Conservation (phyloP, 2,329 filamentous ascomycete species). For the Raffaelea ambrosiae region DNA sequence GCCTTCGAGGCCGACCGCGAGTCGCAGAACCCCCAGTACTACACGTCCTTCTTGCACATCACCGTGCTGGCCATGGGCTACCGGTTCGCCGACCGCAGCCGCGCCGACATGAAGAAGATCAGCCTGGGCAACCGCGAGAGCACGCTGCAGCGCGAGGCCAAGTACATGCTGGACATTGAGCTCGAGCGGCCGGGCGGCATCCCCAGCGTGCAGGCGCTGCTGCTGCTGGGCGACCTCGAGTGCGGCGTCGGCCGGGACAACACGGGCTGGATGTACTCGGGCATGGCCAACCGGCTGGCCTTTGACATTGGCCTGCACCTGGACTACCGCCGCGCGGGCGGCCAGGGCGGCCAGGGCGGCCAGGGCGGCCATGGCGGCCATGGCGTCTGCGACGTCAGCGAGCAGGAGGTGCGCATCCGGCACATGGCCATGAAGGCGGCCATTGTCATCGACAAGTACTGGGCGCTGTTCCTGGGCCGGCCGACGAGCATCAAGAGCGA, state of each 20-base stretch:
- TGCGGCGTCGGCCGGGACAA: slow-evolving; percentile 45
- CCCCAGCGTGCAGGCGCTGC: slow-evolving; percentile 41
- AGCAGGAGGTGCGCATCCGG: slow-evolving; percentile 37
- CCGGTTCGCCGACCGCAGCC: slow-evolving; percentile 37
- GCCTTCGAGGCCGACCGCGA: slow-evolving; percentile 40
- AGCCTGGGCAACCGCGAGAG: slow-evolving; percentile 38
- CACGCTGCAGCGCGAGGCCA: slow-evolving; percentile 43
- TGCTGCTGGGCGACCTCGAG: slow-evolving; percentile 44
- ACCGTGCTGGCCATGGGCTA: slow-evolving; percentile 43
- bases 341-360: too few species aligned
- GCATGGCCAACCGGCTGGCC: slow-evolving; percentile 35
- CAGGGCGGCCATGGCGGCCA: too few species aligned
- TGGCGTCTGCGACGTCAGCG: slow-evolving; percentile 23
- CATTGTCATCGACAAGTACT: slow-evolving; percentile 45
- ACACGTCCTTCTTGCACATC: slow-evolving; percentile 43
- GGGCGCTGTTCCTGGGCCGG: slow-evolving; percentile 45
- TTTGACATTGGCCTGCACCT: slow-evolving; percentile 42
- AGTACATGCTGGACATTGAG: slow-evolving; percentile 44
- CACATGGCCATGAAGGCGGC: slow-evolving; percentile 44
- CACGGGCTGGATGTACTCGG: slow-evolving; percentile 45
- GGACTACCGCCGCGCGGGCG: slow-evolving; percentile 18
- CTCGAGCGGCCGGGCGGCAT: slow-evolving; percentile 43
- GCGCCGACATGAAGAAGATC: slow-evolving; percentile 39
- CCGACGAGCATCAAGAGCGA: slow-evolving; percentile 45
- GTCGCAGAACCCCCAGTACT: slow-evolving; percentile 36